Conservation (phyloP, 495 filamentous ascomycete species). For the Penicillium alfredii region DNA sequence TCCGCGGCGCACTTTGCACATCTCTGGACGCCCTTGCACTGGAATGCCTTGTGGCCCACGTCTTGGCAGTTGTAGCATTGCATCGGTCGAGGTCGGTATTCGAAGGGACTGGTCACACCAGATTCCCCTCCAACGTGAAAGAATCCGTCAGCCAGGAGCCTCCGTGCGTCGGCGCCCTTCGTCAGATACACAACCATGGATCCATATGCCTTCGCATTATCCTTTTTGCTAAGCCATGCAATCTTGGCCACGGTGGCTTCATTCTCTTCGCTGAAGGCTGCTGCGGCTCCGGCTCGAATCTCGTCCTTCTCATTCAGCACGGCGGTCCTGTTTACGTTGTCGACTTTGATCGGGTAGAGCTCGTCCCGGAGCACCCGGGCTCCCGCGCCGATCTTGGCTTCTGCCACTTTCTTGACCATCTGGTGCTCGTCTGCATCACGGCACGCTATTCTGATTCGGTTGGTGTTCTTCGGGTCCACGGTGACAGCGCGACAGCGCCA, state of each 20-base stretch:
- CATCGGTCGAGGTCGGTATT: slow-evolving; percentile 19
- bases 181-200: slow-evolving; percentile 31
- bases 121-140: slow-evolving; percentile 25
- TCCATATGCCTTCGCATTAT: slow-evolving; percentile 25
- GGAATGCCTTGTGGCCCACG: slow-evolving; percentile 20
- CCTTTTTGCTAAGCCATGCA: slow-evolving; percentile 28
- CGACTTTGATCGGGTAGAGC: slow-evolving; percentile 29
- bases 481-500: slow-evolving; percentile 28
- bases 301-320: slow-evolving; percentile 19
- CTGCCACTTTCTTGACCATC: slow-evolving; percentile 22
- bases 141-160: slow-evolving; percentile 19
- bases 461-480: slow-evolving; percentile 15
- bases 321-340: slow-evolving; percentile 23
- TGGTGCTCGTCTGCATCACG: slow-evolving; percentile 22
- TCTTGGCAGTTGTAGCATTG: slow-evolving; percentile 27
- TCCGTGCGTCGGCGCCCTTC: slow-evolving; percentile 18
- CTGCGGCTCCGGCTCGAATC: slow-evolving; percentile 9
- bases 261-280: slow-evolving; percentile 18
- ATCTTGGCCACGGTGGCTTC: slow-evolving; percentile 19
- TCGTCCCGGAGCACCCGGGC: slow-evolving; percentile 28
- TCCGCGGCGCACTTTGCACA: slow-evolving; percentile 24
- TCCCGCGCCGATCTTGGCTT: slow-evolving; percentile 16
- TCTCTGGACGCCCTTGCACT: slow-evolving; percentile 19
- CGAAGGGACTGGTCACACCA: slow-evolving; percentile 17
- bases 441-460: slow-evolving; percentile 23